Percentiles rank a stretch among this genome's conserved stretches.
phyloP scores from a whole-genome alignment of 164 flowering plant genomes.

The Protea cynaroides region DNA sequence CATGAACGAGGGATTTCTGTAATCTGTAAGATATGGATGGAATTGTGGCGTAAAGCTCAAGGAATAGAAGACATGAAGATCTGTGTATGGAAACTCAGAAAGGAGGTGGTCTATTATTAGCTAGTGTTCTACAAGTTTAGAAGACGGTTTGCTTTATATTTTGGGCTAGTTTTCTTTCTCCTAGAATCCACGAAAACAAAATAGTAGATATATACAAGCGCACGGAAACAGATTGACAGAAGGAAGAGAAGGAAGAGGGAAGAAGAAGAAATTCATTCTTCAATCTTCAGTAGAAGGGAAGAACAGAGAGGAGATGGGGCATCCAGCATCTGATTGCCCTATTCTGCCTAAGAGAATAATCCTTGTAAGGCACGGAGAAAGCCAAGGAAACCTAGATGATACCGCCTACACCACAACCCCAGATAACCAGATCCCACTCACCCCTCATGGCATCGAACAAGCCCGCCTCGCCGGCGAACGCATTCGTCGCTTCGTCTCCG shows the following conservation, averaged over 20 bases:
- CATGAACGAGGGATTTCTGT: no score
- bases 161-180: neutral
- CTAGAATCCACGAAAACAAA: neutral
- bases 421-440: constrained; percentile 75
- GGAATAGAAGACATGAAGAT: no score
- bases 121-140: no score
- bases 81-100: no score
- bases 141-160: neutral
- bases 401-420: constrained; percentile 72
- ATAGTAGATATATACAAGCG: no score
- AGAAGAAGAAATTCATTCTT: neutral
- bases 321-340: neutral
- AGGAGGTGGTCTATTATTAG: no score
- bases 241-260: no score
- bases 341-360: constrained; percentile 71
- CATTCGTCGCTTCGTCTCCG: constrained; percentile 36
- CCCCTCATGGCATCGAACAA: constrained; percentile 52
- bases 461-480: constrained; percentile 51
- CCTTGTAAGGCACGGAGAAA: constrained; percentile 87
- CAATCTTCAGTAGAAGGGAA: neutral
- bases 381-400: constrained; percentile 67
- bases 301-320: constrained; percentile 6
- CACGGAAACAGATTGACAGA: no score
- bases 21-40: no score
- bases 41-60: no score